Base-by-base conservation (phyloP, 2,329 filamentous ascomycete species). In the Exophiala xenobiotica region DNA sequence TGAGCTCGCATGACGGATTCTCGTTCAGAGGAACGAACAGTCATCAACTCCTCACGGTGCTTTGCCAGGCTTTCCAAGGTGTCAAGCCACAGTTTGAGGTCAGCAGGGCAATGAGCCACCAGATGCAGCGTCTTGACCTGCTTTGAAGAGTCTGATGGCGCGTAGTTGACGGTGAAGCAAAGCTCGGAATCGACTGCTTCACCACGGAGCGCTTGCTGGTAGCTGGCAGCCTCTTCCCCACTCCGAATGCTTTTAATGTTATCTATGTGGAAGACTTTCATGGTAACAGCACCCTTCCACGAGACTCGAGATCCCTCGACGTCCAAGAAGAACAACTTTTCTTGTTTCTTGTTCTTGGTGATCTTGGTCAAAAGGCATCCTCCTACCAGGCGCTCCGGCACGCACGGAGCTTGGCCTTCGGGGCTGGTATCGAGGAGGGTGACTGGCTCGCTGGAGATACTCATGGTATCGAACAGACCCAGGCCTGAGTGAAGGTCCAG, bases 91-190 rank as follows among this genome's bases (percentile, higher is more conserved):
- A 88, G 76, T 23, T 83, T 77, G 62, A 92, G 86, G 6, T 84
- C 81, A 59, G 83, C 80, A 40, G 83, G 76, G 55, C 86, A 85
- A 8, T 86, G 85, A 20, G 91, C 89, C 51, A 96, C 84, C 45
- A 99, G 78, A 68, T 97, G 90, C 74, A 97, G 83, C 6, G 86
- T 86, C 69, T 96, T 96, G 63, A 80, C 76, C 4, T 74, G 69
- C 65, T 90, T 92, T 6, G 86, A 85, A 55, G 85, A 86, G 61
- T 90, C 87, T 0, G 87, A 84, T 29, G 89, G 80, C 0, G 83
- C 82, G 68, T 96, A 96, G 46, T 96, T 81, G 59, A 99, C 90
- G 22, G 91, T 95, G 65, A 97, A 92, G 81, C 91, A 95, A 11
- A 83, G 82, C 6, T 78, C 72, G 62, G 91, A 86, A 31, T 83